A percentile compares a stretch with the other conserved stretches of the same genome.
Evolutionary conservation across 2,329 filamentous ascomycete species (phyloP).

Genomic region (Hirsutella minnesotensis): DNA sequence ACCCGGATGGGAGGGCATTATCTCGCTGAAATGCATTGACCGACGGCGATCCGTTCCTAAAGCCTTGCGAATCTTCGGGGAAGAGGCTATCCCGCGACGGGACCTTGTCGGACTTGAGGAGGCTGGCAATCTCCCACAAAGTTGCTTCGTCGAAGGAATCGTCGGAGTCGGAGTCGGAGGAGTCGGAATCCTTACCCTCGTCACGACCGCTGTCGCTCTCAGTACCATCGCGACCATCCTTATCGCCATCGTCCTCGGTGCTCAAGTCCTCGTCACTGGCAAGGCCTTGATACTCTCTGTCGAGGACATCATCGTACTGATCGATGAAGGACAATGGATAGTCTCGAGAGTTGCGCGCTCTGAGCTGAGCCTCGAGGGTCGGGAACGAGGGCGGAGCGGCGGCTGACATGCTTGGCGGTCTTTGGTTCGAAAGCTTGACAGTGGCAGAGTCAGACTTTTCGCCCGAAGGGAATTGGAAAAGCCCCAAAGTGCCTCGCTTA

Average conservation of each 20-base stretch:
- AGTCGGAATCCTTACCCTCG: not conserved
- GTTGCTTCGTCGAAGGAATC: constrained; percentile 50
- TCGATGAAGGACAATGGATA: constrained; percentile 46
- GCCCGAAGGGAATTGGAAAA: constrained; percentile 57
- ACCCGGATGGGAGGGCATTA: not conserved
- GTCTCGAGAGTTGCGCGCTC: constrained; percentile 14
- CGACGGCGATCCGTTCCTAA: not conserved
- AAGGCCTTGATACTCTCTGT: constrained; percentile 4
- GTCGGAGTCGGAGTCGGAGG: constrained; percentile 19
- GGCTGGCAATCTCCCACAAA: constrained; percentile 51
- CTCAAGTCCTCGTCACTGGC: constrained; percentile 6
- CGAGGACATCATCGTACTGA: constrained; percentile 44
- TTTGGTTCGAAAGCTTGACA: constrained; percentile 14
- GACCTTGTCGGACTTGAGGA: constrained; percentile 39
- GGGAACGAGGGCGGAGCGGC: constrained; percentile 2
- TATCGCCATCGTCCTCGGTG: constrained; percentile 16
- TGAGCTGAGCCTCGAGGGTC: constrained; percentile 3
- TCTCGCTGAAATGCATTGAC: not conserved
- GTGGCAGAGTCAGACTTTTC: constrained; percentile 47
- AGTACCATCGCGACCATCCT: constrained; percentile 18
- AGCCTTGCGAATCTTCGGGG: constrained; percentile 17
- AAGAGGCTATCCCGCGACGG: constrained; percentile 41
- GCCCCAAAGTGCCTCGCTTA: constrained; percentile 46
- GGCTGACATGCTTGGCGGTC: constrained; percentile 21
- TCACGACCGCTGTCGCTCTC: constrained; percentile 9